Evolutionary conservation across 768 basidiomycete genomes (phyloP).

Genomic region (Mycena capillaripes): DNA sequence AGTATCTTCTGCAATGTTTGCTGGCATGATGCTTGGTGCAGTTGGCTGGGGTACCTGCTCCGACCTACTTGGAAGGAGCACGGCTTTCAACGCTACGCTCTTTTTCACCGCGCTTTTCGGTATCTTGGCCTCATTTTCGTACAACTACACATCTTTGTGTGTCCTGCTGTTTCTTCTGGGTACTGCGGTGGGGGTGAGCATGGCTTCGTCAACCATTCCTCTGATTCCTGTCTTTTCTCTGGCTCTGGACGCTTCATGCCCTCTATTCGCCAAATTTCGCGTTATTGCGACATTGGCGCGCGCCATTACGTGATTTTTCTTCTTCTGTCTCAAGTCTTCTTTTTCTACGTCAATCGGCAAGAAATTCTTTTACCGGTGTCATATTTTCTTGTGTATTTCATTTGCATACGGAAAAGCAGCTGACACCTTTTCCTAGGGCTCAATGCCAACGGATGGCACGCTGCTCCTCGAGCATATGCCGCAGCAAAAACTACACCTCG

Average conservation of each 20-base stretch:
- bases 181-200: slow-evolving; percentile 90
- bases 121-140: slow-evolving; percentile 79
- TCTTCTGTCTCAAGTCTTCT: not conserved
- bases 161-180: slow-evolving; percentile 88
- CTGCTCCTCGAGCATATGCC: slow-evolving; percentile 95
- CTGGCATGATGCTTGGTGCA: slow-evolving; percentile 98
- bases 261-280: not conserved
- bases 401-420: not conserved
- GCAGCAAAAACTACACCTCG: slow-evolving; percentile 89
- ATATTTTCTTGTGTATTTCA: not conserved
- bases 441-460: slow-evolving; percentile 98
- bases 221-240: no score
- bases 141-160: slow-evolving; percentile 79
- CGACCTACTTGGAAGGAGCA: slow-evolving; percentile 88
- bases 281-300: slow-evolving; percentile 13
- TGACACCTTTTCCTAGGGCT: slow-evolving; percentile 65
- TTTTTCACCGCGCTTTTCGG: slow-evolving; percentile 94
- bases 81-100: slow-evolving; percentile 94
- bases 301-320: slow-evolving; percentile 11
- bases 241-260: not conserved
- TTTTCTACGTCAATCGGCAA: not conserved
- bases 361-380: not conserved
- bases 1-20: slow-evolving; percentile 91
- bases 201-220: not conserved
- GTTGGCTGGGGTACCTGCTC: slow-evolving; percentile 95